Base-by-base conservation (phyloP, 176 grass and related monocot species). In the Thinopyrum elongatum region DNA sequence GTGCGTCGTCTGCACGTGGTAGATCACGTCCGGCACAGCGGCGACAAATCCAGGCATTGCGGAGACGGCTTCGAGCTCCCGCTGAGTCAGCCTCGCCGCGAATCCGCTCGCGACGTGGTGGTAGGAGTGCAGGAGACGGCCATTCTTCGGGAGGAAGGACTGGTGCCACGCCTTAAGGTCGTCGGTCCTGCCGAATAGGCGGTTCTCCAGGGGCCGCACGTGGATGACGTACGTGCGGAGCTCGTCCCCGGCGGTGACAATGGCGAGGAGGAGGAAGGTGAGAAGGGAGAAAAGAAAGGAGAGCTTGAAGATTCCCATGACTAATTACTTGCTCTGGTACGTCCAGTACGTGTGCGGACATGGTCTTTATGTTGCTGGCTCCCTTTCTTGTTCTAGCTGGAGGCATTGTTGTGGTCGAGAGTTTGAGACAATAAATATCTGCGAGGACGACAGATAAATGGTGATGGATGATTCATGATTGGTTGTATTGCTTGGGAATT, bases 41-140 rank as follows among this genome's bases (percentile, higher is more conserved):
- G 62, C 21, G 2, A 81, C 10, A 60, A 90, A 90, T 6, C 77
- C 78, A 11, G 80, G 76, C 34, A 68, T 82, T 39, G 70, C 64
- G 28, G 30, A 57, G 65, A 90, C 6, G 21, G 7, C 38, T 0
- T 39, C 30, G 15, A 90, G 83, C 88, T 90, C 83, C 23, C 2
- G 3, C 26, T 30, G 19, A 1, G 83, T 85, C 10, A 90, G 88
- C 49, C 61, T 21, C 1, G 79, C 82, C n/a, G 82, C 77, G 58
- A 90, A 90, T 22, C 88, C 88, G 29, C 70, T 81, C 1, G 76
- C 80, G 70, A 86, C 80, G 28, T 85, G 57, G 39, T 51, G 66
- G 77, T 90, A 90, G 6, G 76, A 80, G 65, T 81, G 85, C 6
- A 86, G 29, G 6, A 90, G 64, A 0, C 77, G 88, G 49, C 76